Evolutionary conservation across 2,329 filamentous ascomycete genomes (phyloP), one percentile per base, ranked within the genome.

Genomic region (Penicillium sp.): DNA sequence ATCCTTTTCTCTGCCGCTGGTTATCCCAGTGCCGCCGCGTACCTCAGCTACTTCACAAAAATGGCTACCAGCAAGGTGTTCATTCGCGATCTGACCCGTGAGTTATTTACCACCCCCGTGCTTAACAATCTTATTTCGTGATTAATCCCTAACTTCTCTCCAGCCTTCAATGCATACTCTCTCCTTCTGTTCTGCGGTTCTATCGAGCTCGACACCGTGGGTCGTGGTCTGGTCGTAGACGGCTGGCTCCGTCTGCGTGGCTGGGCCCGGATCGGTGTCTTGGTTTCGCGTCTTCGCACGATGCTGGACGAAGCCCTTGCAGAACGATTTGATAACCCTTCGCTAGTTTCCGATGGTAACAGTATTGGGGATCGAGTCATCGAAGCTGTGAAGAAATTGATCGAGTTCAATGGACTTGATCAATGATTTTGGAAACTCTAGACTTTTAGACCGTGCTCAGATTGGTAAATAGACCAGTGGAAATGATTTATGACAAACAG

Each of bases 1-100:
- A 92, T 88, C 0, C 80, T 97, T 9, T 97, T 97, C 71, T 88
- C 87, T 48, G 87, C 85, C 10, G 90, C 96, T 68, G 83, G 81
- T 0, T 96, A 95, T 68, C 83, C 89, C 3, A 86, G 83, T 7
- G 85, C 86, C 48, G 88, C 88, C 5, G 82, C 85, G 1, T 97
- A 93, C 72, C 78, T 99, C 71, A 88, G 87, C 49, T 97, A 96
- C 72, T 97, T 97, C 72, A 89, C 83, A 48, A 92, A 96, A 74
- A 94, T 97, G 76, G 86, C 89, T 3, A 97, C 92, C 1, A 89
- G 84, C 69, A 97, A 97, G 77, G 85, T 96, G 2, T 97, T 96
- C 69, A 85, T 97, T 22, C 81, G 93, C 21, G 93, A 97, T 67
- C 75, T 97, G 44, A 97, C 93, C 13, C 94, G 88, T 90, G 77